Evolutionary conservation across 169 alveolate species (phyloP).

Genomic region (Neospora caninum): DNA sequence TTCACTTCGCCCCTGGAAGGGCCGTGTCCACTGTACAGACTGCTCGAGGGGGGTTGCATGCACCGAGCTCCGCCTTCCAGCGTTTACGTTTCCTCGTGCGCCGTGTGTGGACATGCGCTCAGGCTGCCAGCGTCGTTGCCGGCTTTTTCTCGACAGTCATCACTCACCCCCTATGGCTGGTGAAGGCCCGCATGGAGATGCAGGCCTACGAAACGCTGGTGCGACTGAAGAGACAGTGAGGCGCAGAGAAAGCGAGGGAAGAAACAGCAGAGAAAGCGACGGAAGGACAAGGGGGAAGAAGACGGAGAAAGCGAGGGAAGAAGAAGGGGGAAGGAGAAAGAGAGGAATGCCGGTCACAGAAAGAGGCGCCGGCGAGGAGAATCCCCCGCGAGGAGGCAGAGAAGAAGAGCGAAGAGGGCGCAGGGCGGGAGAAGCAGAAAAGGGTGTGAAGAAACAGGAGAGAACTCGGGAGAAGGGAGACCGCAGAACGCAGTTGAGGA

Average conservation of each 20-base stretch:
- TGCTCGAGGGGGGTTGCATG: too few species aligned
- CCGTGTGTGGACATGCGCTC: background rate
- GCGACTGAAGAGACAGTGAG: background rate
- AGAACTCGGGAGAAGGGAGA: too few species aligned
- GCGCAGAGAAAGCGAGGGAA: background rate
- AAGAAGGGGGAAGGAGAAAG: background rate
- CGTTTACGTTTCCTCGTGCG: too few species aligned
- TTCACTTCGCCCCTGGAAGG: too few species aligned
- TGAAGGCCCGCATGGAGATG: slow-evolving; percentile 70
- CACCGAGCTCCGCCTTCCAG: background rate
- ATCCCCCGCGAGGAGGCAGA: too few species aligned
- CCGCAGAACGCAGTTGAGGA: too few species aligned
- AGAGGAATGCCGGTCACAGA: too few species aligned
- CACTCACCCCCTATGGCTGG: slow-evolving; percentile 69
- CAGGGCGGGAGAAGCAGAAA: too few species aligned
- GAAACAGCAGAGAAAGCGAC: background rate
- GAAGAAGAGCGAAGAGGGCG: too few species aligned
- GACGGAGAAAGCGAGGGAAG: background rate
- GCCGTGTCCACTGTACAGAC: too few species aligned
- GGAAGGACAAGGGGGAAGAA: background rate
- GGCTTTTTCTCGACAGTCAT: slow-evolving; percentile 53
- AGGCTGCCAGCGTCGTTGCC: slow-evolving; percentile 67
- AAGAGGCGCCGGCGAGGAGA: too few species aligned
- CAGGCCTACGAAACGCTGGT: slow-evolving; percentile 67
- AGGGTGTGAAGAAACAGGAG: too few species aligned